Base-by-base conservation (phyloP, 345 rosid genomes). In the Isatis tinctoria region DNA sequence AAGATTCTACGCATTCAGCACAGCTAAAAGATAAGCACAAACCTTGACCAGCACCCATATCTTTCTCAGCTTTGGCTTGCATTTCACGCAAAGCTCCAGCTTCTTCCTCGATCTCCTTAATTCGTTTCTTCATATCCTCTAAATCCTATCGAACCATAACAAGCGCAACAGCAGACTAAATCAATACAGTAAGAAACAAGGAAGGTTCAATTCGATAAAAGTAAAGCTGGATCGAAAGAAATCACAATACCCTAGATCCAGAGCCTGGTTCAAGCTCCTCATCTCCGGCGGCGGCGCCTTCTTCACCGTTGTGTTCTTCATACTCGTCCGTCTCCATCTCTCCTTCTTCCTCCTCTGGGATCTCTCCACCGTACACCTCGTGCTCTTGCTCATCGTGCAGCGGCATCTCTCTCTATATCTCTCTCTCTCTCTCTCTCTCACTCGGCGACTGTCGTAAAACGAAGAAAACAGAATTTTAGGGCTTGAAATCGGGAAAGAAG, bases 11-110 rank as follows among this genome's bases (percentile, higher is more conserved):
- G 1, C 9, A 66, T 49, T 36, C 27, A 37, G 39, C 18, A 33
- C 18, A 58, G 4, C 13, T 3, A 30, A 2, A 47, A 18, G 26
- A 63, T 8, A 57, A 16, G 52, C 13, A 39, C 53, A 28, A 54
- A 91, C 97, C 99, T 92, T 88, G 99, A 44, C 75, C 91, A 81
- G 97, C 80, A 18, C 93, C 97, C 99, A 95, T 92, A 85, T 95
- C 99, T 70, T 95, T 92, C 92, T 95, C 99, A 75, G 90, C 97
- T 78, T 95, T 95, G 65, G 99, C 96, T 85, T 95, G 99, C 97
- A 95, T 88, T 80, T 95, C 97, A 18, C 99, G 99, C 48, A 95
- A 89, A 73, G 99, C 97, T 6, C 96, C 88, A 30, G 99, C 97
- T 84, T 95, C 99, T 64, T 95, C 97, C 60, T 95, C 97, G 56